Conservation (phyloP, 1,284 basidiomycete species). For the Porodaedalea pini region DNA sequence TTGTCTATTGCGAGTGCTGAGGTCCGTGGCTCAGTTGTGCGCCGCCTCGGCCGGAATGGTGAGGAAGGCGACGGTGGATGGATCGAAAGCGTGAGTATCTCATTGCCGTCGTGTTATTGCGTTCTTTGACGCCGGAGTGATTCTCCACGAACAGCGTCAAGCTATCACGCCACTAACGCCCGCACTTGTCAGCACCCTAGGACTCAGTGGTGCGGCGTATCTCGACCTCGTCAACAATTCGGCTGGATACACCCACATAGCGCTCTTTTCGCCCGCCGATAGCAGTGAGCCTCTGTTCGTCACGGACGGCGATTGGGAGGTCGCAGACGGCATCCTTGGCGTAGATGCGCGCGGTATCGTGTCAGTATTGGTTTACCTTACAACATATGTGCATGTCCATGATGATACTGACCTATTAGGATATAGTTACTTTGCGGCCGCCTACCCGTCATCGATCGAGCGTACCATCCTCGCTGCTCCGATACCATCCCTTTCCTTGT, state of each 20-base stretch:
- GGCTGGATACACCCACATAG: constrained; percentile 86
- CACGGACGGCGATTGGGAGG: constrained; percentile 88
- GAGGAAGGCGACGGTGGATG: constrained; percentile 90
- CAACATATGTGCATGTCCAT: neutral
- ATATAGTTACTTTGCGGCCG: constrained; percentile 82
- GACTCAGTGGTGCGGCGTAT: constrained; percentile 58
- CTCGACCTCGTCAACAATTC: constrained; percentile 80
- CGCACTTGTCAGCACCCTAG: constrained; percentile 34
- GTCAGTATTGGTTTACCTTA: constrained; percentile 45
- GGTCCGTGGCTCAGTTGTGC: constrained; percentile 56
- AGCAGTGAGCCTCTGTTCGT: constrained; percentile 73
- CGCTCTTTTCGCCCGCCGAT: constrained; percentile 77
- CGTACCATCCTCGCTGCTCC: constrained; percentile 80
- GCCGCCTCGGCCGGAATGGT: constrained; percentile 73
- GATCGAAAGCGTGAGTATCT: constrained; percentile 72
- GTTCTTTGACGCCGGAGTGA: constrained; percentile 13
- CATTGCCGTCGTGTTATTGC: neutral
- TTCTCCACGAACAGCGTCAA: constrained; percentile 44
- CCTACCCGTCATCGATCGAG: constrained; percentile 77
- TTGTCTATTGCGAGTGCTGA: constrained; percentile 26
- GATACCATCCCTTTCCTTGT: constrained; percentile 44
- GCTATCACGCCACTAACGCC: constrained; percentile 55
- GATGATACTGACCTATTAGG: neutral
- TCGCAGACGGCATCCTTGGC: constrained; percentile 68
- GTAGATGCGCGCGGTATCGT: constrained; percentile 70